Base-by-base conservation (phyloP, 2,329 filamentous ascomycete species). In the Blumeria graminis region DNA sequence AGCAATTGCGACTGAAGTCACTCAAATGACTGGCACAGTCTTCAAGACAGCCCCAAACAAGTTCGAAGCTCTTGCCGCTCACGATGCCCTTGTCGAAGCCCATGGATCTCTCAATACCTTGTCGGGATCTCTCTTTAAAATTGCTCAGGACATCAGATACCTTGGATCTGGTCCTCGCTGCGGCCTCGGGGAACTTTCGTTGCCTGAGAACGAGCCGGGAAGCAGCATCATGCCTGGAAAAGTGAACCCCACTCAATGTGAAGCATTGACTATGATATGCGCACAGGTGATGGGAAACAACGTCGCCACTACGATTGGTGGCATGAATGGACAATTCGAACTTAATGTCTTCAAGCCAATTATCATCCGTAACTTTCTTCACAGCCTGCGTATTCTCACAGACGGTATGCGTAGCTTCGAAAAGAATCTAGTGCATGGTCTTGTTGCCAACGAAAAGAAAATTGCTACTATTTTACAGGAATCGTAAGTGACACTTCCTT, bases 221-320 rank as follows among this genome's bases (percentile, higher is more conserved):
- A 92, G 84, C 67, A 93, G 86, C 64, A 96, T 98, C 75, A 98
- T 98, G 92, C 92, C 92, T 48, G 92, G 92, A 67, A 98, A 98
- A 76, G 92, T 98, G 69, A 98, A 98, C 76, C 92, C 92, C 35
- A 98, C 92, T 35, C 92, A 98, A 73, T 94, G 88, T 72, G 92
- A 98, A 76, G 86, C 88, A 60, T 74, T 98, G 69, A 96, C 92
- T 64, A 98, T 98, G 92, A 76, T 96, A 59, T 95, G 90, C 74
- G 81, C 86, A 18, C 92, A 98, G 72, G 90, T 98, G 60, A 94
- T 96, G 78, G 92, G 92, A 67, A 98, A 98, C 77, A 82, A 96
- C 68, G 84, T 88, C 56, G 87, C 92, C 39, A 82, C 86, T 59
- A 95, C 90, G 34, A 87, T 96, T 65, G 87, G 88, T 60, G 92